Base-by-base conservation (phyloP, 345 rosid species). In the Salix exigua region DNA sequence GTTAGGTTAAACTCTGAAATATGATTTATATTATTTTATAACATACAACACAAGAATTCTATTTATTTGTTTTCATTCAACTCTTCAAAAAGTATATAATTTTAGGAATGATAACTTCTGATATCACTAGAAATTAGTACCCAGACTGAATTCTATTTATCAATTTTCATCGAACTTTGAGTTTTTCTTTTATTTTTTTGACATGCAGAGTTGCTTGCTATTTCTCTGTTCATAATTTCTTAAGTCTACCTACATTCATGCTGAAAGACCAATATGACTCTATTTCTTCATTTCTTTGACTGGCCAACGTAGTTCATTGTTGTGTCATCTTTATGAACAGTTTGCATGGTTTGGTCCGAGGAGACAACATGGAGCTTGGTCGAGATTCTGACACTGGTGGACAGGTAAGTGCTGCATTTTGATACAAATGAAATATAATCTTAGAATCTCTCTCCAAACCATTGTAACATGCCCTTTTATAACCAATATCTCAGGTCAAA, bases 351-450 rank as follows among this genome's bases (percentile, higher is more conserved):
- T 77, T 95, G 85, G 94, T 95, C 69, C 97, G 97, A 62, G 97
- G 97, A 67, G 99, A 95, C 38, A 89, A 93, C 70, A 95, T 95
- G 99, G 99, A 95, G 87, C 99, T 95, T 73, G 99, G 99, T 71
- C 85, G 99, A 40, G 99, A 95, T 85, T 96, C 98, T 9, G 99
- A 93, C 82, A 96, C 99, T 1, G 99, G 99, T 55, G 98, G 98
- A 78, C 99, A 96, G 92, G 98, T 95, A 87, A 63, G 31, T 71
- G 50, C 11, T 75, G 51, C 68, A 37, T 62, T 46, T 71, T 70
- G 11, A 10, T 37, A 60, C 50, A 35, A 46, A 17, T 28, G 33
- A 48, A 53, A 8, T 4, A 53, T 21, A 53, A 53, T 53, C 23
- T 18, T 53, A 18, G 17, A 23, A 26, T 65, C 33, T 63, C 28